A percentile compares a stretch with the other conserved stretches of the same genome.
These are phyloP conservation scores for Nothopassalora personata DNA, from an alignment of 2,329 filamentous ascomycete species.

Conservation along the genomic window DNA sequence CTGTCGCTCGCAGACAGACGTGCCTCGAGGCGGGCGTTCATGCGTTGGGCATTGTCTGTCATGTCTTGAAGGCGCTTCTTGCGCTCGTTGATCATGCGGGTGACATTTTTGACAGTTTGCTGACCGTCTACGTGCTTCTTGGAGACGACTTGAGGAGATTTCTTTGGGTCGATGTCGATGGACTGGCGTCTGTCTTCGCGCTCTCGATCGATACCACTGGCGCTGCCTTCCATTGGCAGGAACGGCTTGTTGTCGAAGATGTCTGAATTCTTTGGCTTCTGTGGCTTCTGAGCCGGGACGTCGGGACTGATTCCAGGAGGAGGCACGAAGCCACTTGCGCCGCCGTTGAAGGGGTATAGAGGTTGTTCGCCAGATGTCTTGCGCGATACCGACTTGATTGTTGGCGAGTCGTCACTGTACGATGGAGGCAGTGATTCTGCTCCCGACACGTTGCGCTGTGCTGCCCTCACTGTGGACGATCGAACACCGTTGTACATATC, in stretches of 20 bases:
- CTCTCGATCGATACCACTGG: conserved; percentile 4
- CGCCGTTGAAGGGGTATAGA: background rate
- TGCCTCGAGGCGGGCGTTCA: conserved; percentile 16
- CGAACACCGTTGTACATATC: background rate
- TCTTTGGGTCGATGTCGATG: conserved; percentile 6
- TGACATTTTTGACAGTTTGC: conserved; percentile 8
- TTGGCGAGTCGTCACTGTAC: background rate
- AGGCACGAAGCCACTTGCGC: background rate
- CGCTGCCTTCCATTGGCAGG: conserved; percentile 6
- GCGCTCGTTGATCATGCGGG: conserved; percentile 14
- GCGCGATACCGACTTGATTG: background rate
- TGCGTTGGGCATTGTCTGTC: conserved; percentile 14
- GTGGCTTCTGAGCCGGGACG: background rate
- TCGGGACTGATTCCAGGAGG: background rate
- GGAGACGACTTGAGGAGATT: background rate
- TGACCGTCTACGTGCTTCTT: background rate
- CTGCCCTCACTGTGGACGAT: background rate
- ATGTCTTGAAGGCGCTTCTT: conserved; percentile 13
- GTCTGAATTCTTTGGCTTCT: conserved; percentile 1
- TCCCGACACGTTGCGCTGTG: background rate
- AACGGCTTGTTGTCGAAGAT: conserved; percentile 15
- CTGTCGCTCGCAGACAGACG: conserved; percentile 15
- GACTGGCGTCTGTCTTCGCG: background rate
- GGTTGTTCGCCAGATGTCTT: background rate
- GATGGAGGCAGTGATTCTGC: background rate